phyloP scores from a whole-genome alignment of 306 rosid genomes.

The Oxytropis ochrocephala region DNA sequence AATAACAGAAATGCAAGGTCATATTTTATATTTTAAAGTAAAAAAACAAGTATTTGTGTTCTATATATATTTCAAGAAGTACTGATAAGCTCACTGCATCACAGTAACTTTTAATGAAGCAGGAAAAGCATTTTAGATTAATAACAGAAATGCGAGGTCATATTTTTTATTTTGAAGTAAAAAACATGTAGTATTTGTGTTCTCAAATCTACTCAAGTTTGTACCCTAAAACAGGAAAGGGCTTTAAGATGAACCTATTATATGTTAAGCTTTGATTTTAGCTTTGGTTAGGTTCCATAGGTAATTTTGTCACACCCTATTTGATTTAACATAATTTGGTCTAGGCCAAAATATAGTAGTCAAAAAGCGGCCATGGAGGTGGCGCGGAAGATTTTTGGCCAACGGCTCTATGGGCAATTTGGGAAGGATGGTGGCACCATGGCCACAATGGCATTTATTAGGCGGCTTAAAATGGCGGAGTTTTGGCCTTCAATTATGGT shows the following conservation, averaged over 20 bases:
- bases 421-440: too few species aligned
- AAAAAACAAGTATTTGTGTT: too few species aligned
- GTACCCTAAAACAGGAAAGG: background rate
- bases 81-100: background rate
- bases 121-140: slow-evolving; percentile 8
- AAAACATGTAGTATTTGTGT: background rate
- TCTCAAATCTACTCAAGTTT: background rate
- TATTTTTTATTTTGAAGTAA: background rate
- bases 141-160: background rate
- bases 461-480: too few species aligned
- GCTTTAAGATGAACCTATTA: background rate
- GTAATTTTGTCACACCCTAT: background rate
- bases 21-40: background rate
- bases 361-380: too few species aligned
- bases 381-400: too few species aligned
- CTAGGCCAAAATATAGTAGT: background rate
- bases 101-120: background rate
- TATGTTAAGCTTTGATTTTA: background rate
- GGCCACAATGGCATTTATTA: too few species aligned
- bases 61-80: background rate
- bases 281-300: background rate
- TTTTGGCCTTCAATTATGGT: too few species aligned
- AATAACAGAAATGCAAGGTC: background rate
- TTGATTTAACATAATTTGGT: background rate
- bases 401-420: too few species aligned